phyloP scores from a whole-genome alignment of 805 yeast species.

The Pichia membranifaciens region DNA sequence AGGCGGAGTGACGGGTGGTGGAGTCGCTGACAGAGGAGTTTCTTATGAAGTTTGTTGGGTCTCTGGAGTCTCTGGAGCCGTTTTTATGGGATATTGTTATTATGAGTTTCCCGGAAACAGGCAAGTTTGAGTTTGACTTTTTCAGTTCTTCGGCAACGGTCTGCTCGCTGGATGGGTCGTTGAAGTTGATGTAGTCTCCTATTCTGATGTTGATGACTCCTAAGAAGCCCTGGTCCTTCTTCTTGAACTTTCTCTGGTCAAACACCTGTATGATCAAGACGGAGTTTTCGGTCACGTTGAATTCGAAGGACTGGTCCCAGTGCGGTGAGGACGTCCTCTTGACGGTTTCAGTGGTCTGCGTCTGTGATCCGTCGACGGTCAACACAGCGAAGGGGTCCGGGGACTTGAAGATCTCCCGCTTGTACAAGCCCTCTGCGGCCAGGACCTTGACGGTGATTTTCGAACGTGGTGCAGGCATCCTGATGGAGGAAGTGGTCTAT shows the following conservation, averaged over 20 bases:
- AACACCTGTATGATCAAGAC: conserved; percentile 89
- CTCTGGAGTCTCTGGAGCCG: conserved; percentile 23
- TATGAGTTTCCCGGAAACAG: conserved; percentile 89
- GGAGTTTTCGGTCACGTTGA: conserved; percentile 71
- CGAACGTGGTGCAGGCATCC: conserved; percentile 16
- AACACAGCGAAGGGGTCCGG: conserved; percentile 98
- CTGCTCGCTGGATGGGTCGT: conserved; percentile 51
- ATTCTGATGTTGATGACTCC: conserved; percentile 92
- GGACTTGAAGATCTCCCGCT: conserved; percentile 89
- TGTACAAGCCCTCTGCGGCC: conserved; percentile 93
- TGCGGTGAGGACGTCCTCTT: conserved; percentile 93
- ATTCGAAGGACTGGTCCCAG: conserved; percentile 91
- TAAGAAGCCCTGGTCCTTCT: conserved; percentile 96
- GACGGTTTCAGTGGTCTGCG: conserved; percentile 89
- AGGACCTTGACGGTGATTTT: conserved; percentile 66
- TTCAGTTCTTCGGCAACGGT: conserved; percentile 90
- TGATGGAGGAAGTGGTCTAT: too few relatives aligned
- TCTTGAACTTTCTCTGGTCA: conserved; percentile 95
- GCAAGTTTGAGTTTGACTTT: conserved; percentile 83
- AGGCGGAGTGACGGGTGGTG: conserved; percentile 1
- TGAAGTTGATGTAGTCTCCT: conserved; percentile 78
- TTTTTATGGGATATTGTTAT: conserved; percentile 57
- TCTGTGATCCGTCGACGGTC: conserved; percentile 96
- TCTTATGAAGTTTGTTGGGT: conserved; percentile 25
- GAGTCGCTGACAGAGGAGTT: conserved; percentile 6